Conservation (phyloP, 768 basidiomycete genomes). For the Hygrophoropsis aurantiaca region DNA sequence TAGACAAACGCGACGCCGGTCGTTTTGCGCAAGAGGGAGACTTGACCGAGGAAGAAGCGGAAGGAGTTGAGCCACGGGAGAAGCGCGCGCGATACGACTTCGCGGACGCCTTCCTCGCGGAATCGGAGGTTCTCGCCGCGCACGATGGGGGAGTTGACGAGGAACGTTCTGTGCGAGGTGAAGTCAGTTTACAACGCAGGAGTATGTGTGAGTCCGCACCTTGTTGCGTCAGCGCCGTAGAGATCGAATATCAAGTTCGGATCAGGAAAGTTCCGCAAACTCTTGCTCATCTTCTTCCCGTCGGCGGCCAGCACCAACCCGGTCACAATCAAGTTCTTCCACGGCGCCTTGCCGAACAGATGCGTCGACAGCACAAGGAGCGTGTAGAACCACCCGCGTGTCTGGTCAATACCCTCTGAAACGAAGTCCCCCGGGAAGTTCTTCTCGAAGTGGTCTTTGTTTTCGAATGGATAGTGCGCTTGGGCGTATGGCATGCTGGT, state of each 20-base stretch:
- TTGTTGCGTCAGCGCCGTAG: constrained; percentile 94
- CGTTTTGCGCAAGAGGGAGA: constrained; percentile 80
- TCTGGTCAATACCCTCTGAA: constrained; percentile 98
- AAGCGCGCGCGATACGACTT: constrained; percentile 94
- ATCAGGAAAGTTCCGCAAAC: constrained; percentile 94
- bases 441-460: constrained; percentile 80
- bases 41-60: constrained; percentile 99
- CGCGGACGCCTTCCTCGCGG: constrained; percentile 96
- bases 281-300: constrained; percentile 99
- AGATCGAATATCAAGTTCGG: constrained; percentile 86
- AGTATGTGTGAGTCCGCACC: constrained; percentile 42
- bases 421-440: constrained; percentile 96
- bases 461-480: constrained; percentile 97
- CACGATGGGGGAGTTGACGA: constrained; percentile 98
- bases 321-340: constrained; percentile 97
- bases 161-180: constrained; percentile 72
- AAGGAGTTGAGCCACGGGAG: constrained; percentile 98
- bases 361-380: constrained; percentile 94
- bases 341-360: constrained; percentile 89
- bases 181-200: constrained; percentile 1
- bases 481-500: constrained; percentile 98
- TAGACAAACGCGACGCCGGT: constrained; percentile 79
- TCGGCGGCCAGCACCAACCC: constrained; percentile 95
- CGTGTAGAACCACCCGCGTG: constrained; percentile 99
- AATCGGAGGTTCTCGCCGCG: constrained; percentile 97